Evolutionary conservation across 441 rosid genomes (phyloP).

Genomic region (Pelargonium citronellum): DNA sequence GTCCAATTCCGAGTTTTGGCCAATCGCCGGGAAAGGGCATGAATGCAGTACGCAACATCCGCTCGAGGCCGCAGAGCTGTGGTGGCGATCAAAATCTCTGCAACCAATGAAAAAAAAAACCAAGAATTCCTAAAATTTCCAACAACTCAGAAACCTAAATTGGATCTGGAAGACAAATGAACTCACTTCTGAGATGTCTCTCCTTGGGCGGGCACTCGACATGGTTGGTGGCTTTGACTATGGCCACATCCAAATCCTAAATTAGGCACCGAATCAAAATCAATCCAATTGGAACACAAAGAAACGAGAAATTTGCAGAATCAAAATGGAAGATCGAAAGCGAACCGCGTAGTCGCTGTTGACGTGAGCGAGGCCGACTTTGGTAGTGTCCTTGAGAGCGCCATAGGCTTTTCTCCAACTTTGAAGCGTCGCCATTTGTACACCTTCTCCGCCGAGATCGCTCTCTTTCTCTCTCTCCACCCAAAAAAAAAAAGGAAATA

Average conservation of each 20-base stretch:
- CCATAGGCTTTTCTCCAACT: constrained; percentile 94
- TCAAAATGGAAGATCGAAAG: neutral
- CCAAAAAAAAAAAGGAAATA: too few species aligned
- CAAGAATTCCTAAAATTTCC: constrained; percentile 3
- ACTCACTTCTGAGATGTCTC: constrained; percentile 79
- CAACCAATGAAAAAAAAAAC: constrained; percentile 14
- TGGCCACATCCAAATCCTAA: constrained; percentile 94
- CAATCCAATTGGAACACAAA: neutral
- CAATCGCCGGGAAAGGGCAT: constrained; percentile 59
- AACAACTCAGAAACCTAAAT: constrained; percentile 12
- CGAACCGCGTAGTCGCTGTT: constrained; percentile 92
- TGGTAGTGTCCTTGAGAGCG: constrained; percentile 91
- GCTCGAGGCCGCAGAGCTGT: constrained; percentile 67
- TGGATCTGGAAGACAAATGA: constrained; percentile 12
- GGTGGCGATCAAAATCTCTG: constrained; percentile 78
- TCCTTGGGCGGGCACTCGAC: constrained; percentile 98
- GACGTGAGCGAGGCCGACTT: constrained; percentile 99
- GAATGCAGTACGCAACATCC: constrained; percentile 69
- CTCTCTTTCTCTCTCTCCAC: neutral
- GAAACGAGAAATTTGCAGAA: too few species aligned
- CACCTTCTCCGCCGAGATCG: constrained; percentile 37
- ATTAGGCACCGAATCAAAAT: constrained; percentile 15
- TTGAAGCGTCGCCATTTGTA: constrained; percentile 83
- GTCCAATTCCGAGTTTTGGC: constrained; percentile 76
- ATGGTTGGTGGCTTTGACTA: constrained; percentile 93